Percentiles rank a stretch among this genome's conserved stretches.
These are phyloP conservation scores for Lecanoromycetidae sp. DNA, from an alignment of 2,329 filamentous ascomycete genomes.

Conservation along the genomic window DNA sequence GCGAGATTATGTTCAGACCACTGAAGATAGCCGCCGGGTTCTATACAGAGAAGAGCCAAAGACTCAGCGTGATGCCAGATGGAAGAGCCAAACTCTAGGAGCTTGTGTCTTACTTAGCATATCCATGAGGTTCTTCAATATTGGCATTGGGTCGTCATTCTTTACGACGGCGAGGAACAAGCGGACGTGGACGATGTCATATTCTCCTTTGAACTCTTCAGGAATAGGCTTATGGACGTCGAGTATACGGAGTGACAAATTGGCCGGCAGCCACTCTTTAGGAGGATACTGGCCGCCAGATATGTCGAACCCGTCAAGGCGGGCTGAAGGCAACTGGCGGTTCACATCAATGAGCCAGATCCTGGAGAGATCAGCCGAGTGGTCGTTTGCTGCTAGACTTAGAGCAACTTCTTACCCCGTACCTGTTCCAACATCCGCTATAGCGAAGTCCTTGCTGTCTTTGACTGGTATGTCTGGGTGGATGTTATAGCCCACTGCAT, in stretches of 20 bases:
- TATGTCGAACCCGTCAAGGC: constrained; percentile 13
- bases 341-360: constrained; percentile 13
- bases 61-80: background rate
- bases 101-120: constrained; percentile 5
- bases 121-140: constrained; percentile 8
- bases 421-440: constrained; percentile 14
- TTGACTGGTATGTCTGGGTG: constrained; percentile 20
- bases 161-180: constrained; percentile 9
- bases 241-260: constrained; percentile 9
- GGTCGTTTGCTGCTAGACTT: background rate
- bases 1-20: constrained; percentile 6
- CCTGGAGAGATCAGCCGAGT: background rate
- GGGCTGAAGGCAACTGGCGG: background rate
- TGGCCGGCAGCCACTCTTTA: constrained; percentile 7
- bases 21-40: constrained; percentile 11
- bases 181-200: constrained; percentile 22
- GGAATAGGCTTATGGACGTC: constrained; percentile 18
- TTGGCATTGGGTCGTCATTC: constrained; percentile 8
- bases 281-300: background rate
- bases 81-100: background rate
- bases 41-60: background rate
- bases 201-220: constrained; percentile 15
- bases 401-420: constrained; percentile 5
- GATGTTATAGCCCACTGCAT: constrained; percentile 20
- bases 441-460: background rate